phyloP scores from a whole-genome alignment of 257 asterid species.

The Solanum stenotomum region DNA sequence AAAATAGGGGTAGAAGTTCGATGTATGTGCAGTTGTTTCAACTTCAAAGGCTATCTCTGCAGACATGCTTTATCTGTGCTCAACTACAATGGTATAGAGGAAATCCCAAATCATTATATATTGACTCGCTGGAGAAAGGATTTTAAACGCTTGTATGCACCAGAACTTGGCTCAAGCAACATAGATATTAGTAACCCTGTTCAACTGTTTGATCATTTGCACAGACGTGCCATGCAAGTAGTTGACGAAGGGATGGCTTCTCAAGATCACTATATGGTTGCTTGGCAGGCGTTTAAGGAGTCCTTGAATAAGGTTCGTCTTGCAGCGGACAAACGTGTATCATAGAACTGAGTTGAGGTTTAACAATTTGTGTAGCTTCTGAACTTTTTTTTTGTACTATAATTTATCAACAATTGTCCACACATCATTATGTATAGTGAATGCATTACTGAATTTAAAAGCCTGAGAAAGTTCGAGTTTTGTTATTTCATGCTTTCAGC shows the following conservation, averaged over 20 bases:
- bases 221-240: slow-evolving; percentile 24
- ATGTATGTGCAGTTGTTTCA: slow-evolving; percentile 28
- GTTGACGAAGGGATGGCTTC: slow-evolving; percentile 30
- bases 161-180: slow-evolving; percentile 13
- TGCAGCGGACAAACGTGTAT: slow-evolving; percentile 17
- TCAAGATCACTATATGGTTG: slow-evolving; percentile 25
- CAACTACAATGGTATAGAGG: slow-evolving; percentile 16
- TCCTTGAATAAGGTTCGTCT: slow-evolving; percentile 29
- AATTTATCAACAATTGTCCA: neutral
- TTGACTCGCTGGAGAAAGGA: slow-evolving; percentile 30
- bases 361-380: neutral
- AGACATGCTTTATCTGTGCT: slow-evolving; percentile 23
- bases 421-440: neutral
- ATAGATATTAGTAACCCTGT: slow-evolving; percentile 19
- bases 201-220: slow-evolving; percentile 29
- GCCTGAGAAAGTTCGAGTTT: neutral
- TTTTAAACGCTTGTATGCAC: slow-evolving; percentile 20
- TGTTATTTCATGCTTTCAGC: neutral
- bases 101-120: slow-evolving; percentile 23
- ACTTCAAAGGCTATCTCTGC: slow-evolving; percentile 26
- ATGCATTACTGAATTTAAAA: neutral
- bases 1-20: slow-evolving; percentile 22
- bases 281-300: slow-evolving; percentile 29
- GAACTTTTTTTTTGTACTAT: neutral
- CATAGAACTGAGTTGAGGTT: neutral